Base-by-base conservation (phyloP, 2,329 filamentous ascomycete species). In the Colletotrichum lindemuthianum region DNA sequence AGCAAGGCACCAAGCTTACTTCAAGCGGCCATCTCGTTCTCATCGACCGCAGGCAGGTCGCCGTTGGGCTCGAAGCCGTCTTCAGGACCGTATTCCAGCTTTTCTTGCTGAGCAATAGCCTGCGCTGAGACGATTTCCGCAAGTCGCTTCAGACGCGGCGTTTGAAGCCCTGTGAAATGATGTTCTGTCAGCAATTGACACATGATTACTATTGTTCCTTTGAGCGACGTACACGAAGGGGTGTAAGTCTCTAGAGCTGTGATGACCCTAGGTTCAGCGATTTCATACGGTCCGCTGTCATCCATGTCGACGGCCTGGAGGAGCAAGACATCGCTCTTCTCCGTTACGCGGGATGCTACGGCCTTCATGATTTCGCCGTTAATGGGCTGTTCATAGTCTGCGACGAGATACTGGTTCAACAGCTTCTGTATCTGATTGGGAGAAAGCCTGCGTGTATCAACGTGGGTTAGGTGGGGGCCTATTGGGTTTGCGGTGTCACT, bases 301-400 rank as follows among this genome's bases (percentile, higher is more conserved):
- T 99, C 96, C 94, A 99, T 97, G 77, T 99, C 96, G 64, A 99
- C 94, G 52, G 96, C 93, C 63, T 95, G 91, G 50, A 99, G 85
- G 61, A 99, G 88, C 56, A 99, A 85, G 3, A 98, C 94, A 72
- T 98, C 96, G 72, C 93, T 96, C 89, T 99, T 99, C 82, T 99
- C 96, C 2, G 95, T 98, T 50, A 99, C 96, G 57, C 94, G 88
- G 43, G 93, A 97, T 8, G 96, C 96, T 57, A 99, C 96, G 8
- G 96, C 96, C 82, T 99, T 99, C 96, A 99, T 99, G 75, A 99
- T 99, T 78, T 99, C 96, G 75, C 95, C 96, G 73, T 99, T 98
- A 79, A 99, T 99, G 41, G 96, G 96, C 80, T 98, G 96, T 80
- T 99, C 96, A 78, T 99, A 99, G 79, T 99, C 96, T 65, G 96